Conservation (phyloP, 768 basidiomycete species). For the Mycena floridula region DNA sequence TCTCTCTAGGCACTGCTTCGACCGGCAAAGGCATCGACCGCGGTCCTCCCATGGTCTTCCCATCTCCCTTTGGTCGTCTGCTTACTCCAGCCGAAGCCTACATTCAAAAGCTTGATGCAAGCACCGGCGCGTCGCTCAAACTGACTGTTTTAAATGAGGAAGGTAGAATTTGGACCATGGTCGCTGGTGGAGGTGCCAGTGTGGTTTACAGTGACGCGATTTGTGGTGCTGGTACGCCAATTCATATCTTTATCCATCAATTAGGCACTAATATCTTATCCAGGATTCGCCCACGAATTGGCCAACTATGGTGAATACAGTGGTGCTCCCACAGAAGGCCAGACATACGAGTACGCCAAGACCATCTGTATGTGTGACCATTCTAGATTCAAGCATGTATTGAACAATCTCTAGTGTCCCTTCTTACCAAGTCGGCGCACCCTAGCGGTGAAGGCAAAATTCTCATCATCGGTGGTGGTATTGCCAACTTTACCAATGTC, state of each 20-base stretch:
- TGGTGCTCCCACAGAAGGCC: conserved; percentile 95
- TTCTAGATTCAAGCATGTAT: background rate
- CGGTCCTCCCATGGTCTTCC: conserved; percentile 93
- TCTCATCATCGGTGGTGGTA: conserved; percentile 99
- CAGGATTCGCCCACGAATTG: conserved; percentile 92
- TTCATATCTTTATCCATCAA: conserved; percentile 77
- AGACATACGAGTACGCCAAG: conserved; percentile 99
- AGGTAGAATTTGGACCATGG: conserved; percentile 99
- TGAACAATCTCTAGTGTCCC: conserved; percentile 49
- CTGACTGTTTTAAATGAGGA: conserved; percentile 93
- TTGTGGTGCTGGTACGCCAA: conserved; percentile 46
- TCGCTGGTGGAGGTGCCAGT: conserved; percentile 90
- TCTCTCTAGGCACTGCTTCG: conserved; percentile 29
- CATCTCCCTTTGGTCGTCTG: conserved; percentile 94
- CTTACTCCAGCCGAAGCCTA: conserved; percentile 99
- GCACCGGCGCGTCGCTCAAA: conserved; percentile 97
- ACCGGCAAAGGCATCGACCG: conserved; percentile 68
- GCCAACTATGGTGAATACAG: conserved; percentile 99
- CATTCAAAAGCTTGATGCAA: conserved; percentile 96
- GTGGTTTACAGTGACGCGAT: conserved; percentile 73
- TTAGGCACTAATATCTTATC: conserved; percentile 81
- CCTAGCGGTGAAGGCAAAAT: conserved; percentile 86
- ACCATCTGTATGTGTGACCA: conserved; percentile 68
- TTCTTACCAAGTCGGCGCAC: conserved; percentile 82
- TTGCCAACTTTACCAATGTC: conserved; percentile 99